Evolutionary conservation across 2,329 filamentous ascomycete species (phyloP).

Genomic region (Phialophora chinensis): DNA sequence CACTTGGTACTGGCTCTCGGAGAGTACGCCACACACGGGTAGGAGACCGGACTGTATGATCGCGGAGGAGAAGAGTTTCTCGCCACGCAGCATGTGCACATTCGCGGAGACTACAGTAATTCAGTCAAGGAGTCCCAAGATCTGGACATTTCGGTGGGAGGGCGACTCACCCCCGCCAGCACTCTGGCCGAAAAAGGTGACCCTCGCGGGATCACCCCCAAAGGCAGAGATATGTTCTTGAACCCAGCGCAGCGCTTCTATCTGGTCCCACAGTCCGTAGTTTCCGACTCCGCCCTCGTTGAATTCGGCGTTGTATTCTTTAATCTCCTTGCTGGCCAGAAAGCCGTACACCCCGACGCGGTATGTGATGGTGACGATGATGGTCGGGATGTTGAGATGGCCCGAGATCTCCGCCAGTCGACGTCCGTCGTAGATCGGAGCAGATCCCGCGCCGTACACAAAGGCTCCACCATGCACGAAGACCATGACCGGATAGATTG

Average conservation of each 20-base stretch:
- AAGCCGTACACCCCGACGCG: slow-evolving; percentile 54
- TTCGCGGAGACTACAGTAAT: slow-evolving; percentile 7
- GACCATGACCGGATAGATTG: slow-evolving; percentile 12
- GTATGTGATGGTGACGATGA: slow-evolving; percentile 51
- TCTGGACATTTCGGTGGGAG: background rate
- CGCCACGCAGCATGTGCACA: slow-evolving; percentile 17
- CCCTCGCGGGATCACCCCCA: slow-evolving; percentile 43
- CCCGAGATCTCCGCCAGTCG: slow-evolving; percentile 53
- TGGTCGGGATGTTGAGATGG: slow-evolving; percentile 53
- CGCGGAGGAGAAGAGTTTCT: slow-evolving; percentile 12
- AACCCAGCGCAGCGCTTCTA: slow-evolving; percentile 46
- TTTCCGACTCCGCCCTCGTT: slow-evolving; percentile 34
- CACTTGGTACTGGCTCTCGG: slow-evolving; percentile 9
- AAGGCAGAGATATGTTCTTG: slow-evolving; percentile 45
- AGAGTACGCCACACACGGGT: slow-evolving; percentile 4
- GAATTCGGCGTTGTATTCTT: slow-evolving; percentile 51
- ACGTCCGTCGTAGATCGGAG: slow-evolving; percentile 58
- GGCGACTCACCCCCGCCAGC: slow-evolving; percentile 34
- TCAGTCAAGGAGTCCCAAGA: background rate
- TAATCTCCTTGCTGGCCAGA: slow-evolving; percentile 56
- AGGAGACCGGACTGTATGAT: slow-evolving; percentile 14
- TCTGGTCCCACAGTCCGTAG: slow-evolving; percentile 56
- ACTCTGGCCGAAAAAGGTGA: slow-evolving; percentile 47
- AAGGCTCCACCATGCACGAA: slow-evolving; percentile 18
- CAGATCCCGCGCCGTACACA: slow-evolving; percentile 57